Conservation (phyloP, 129 eudicot genomes). For the Kitagawia praeruptora region DNA sequence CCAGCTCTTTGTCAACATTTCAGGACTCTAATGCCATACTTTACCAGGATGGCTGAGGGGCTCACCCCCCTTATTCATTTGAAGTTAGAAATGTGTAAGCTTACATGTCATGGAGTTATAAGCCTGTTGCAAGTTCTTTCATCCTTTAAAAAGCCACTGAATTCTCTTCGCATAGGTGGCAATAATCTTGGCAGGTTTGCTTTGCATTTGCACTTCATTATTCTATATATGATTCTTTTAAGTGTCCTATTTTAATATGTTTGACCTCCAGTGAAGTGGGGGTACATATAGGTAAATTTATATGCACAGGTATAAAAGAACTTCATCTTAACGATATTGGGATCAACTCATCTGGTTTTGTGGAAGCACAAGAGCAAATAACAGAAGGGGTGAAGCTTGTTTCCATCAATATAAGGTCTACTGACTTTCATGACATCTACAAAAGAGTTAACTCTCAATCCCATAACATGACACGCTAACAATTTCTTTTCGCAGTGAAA, state of each 20-base stretch:
- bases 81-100: slow-evolving; percentile 52
- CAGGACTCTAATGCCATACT: slow-evolving; percentile 51
- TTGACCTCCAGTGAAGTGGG: slow-evolving; percentile 41
- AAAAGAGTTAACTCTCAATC: not conserved
- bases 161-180: slow-evolving; percentile 46
- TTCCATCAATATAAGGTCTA: slow-evolving; percentile 61
- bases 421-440: not conserved
- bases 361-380: slow-evolving; percentile 34
- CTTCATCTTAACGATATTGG: slow-evolving; percentile 50
- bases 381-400: slow-evolving; percentile 29
- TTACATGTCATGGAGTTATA: slow-evolving; percentile 39
- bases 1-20: not conserved
- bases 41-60: slow-evolving; percentile 38
- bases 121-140: slow-evolving; percentile 52
- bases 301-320: slow-evolving; percentile 38
- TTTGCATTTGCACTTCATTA: not conserved
- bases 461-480: slow-evolving; percentile 9
- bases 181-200: slow-evolving; percentile 64
- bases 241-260: slow-evolving; percentile 4
- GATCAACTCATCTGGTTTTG: slow-evolving; percentile 62
- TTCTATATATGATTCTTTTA: not conserved
- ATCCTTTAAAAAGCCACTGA: slow-evolving; percentile 36
- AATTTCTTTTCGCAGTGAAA: slow-evolving; percentile 33
- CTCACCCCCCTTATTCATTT: slow-evolving; percentile 35
- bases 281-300: slow-evolving; percentile 41